A percentile compares a stretch with the other conserved stretches of the same genome.
Evolutionary conservation across 2,329 filamentous ascomycete species (phyloP).

Genomic region (Zasmidium citrigriseum): DNA sequence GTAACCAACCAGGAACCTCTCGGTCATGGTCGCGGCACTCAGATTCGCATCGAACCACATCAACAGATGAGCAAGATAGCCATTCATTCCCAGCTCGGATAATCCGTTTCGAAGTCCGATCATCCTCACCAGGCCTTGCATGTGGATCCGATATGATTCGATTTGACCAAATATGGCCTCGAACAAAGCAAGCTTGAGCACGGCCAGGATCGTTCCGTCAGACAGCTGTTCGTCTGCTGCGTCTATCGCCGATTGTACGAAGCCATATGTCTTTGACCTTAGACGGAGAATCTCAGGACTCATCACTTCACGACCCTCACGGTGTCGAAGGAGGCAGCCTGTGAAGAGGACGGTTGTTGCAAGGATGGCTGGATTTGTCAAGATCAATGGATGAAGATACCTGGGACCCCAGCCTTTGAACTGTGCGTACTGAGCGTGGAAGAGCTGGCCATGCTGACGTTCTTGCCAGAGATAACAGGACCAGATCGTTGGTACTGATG

Average conservation of each 20-base stretch:
- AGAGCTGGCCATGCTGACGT: slow-evolving; percentile 2
- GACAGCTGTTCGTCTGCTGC: background rate
- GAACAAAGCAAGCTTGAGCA: background rate
- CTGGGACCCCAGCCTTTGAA: slow-evolving; percentile 1
- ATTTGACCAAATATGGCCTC: slow-evolving; percentile 1
- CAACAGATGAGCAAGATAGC: slow-evolving; percentile 2
- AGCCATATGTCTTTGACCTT: background rate
- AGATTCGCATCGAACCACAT: slow-evolving; percentile 3
- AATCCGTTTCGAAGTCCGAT: background rate
- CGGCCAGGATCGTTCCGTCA: background rate
- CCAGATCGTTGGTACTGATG: background rate
- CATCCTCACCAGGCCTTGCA: slow-evolving; percentile 1
- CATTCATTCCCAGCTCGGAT: background rate
- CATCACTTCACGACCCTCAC: background rate
- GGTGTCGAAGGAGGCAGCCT: background rate
- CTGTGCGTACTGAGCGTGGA: background rate
- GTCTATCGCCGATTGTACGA: background rate
- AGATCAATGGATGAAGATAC: background rate
- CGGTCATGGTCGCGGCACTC: background rate
- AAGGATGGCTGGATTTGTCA: slow-evolving; percentile 2
- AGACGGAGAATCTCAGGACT: background rate
- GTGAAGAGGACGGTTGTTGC: slow-evolving; percentile 6
- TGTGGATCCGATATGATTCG: background rate
- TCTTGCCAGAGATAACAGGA: slow-evolving; percentile 2
- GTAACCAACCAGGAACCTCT: background rate